Percentiles rank a stretch among this genome's conserved stretches.
Conservation (phyloP, 257 asterid genomes). For the Echium plantagineum region DNA sequence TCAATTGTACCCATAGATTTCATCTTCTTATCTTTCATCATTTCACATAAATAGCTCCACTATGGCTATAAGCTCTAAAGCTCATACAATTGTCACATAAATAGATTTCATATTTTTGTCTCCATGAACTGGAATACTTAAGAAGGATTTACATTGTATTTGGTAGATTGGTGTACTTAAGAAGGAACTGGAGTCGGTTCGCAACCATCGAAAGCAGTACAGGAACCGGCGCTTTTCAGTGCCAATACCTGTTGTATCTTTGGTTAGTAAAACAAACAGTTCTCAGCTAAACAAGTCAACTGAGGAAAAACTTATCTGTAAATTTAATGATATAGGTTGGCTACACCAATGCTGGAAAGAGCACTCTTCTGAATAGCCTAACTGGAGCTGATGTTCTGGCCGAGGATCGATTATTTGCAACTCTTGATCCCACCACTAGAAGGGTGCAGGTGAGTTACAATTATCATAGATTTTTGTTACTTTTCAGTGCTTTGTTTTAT, state of each 20-base stretch:
- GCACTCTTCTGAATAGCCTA: constrained; percentile 73
- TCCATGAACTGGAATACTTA: no score
- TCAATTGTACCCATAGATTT: neutral
- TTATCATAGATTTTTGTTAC: neutral
- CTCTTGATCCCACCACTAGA: constrained; percentile 98
- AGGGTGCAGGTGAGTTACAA: constrained; percentile 69
- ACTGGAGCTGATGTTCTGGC: constrained; percentile 96
- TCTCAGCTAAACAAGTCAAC: neutral
- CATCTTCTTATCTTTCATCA: neutral
- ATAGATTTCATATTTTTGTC: no score
- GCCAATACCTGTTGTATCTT: constrained; percentile 91
- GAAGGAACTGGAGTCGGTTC: constrained; percentile 92
- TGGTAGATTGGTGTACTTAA: constrained; percentile 73
- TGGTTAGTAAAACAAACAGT: constrained; percentile 43
- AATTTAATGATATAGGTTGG: constrained; percentile 58
- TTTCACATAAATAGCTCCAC: neutral
- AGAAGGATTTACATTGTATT: no score
- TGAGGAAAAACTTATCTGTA: neutral
- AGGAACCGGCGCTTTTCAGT: constrained; percentile 58
- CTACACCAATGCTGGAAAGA: constrained; percentile 97
- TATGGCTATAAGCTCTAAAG: no score
- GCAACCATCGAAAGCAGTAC: constrained; percentile 93
- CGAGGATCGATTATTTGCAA: constrained; percentile 85
- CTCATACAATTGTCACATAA: no score
- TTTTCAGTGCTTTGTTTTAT: neutral